A percentile compares a stretch with the other conserved stretches of the same genome.
Conservation (phyloP, 2,329 filamentous ascomycete species). For the Pseudogymnoascus sp. region DNA sequence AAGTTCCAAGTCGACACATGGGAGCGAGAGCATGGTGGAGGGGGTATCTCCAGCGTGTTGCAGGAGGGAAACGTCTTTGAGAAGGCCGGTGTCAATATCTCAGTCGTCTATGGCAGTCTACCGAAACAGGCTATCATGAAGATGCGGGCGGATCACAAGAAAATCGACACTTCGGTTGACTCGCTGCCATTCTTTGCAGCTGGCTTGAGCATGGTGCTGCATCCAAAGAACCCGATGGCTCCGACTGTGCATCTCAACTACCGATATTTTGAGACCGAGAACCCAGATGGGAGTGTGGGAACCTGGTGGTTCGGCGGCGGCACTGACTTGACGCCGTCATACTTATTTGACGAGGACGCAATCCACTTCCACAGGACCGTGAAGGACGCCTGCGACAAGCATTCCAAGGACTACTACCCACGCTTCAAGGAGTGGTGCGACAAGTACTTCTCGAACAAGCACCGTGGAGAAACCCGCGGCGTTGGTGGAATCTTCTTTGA, state of each 20-base stretch:
- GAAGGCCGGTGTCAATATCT: conserved; percentile 93
- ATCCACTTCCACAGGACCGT: conserved; percentile 94
- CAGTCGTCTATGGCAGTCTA: conserved; percentile 85
- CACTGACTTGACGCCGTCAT: conserved; percentile 84
- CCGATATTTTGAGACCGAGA: conserved; percentile 94
- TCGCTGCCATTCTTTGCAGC: conserved; percentile 92
- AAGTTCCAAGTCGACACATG: conserved; percentile 80
- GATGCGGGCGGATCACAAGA: conserved; percentile 94
- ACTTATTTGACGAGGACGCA: conserved; percentile 94
- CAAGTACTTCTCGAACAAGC: conserved; percentile 91
- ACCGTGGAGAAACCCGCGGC: conserved; percentile 77
- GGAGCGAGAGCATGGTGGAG: conserved; percentile 79
- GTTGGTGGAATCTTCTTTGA: conserved; percentile 98
- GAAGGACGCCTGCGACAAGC: conserved; percentile 86
- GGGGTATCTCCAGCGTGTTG: conserved; percentile 87
- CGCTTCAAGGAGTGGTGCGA: conserved; percentile 98
- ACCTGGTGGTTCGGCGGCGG: conserved; percentile 99
- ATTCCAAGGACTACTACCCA: conserved; percentile 86
- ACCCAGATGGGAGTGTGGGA: conserved; percentile 69
- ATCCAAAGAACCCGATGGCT: conserved; percentile 92
- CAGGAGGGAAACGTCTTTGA: conserved; percentile 97
- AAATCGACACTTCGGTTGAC: conserved; percentile 68
- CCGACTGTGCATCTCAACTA: conserved; percentile 98
- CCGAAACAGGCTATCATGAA: conserved; percentile 80
- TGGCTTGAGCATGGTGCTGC: conserved; percentile 84